Evolutionary conservation across 2,329 filamentous ascomycete species (phyloP), one percentile per base, ranked within the genome.

Genomic region (Herpotrichia juniperi): DNA sequence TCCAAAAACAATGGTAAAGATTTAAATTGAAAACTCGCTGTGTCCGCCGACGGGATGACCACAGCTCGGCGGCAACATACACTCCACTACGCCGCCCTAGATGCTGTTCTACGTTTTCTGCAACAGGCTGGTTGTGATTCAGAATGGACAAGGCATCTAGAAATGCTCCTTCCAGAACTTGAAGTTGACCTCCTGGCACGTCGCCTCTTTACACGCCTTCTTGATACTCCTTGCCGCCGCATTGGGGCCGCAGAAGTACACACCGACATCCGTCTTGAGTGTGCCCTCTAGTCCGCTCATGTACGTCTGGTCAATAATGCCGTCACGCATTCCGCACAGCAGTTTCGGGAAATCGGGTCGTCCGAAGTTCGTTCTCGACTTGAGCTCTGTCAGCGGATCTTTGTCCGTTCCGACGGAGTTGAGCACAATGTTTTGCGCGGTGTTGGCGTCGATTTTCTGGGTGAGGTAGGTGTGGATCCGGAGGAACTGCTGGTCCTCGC

Each of bases 141-240:
- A 24, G 21, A 12, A 25, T 9, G 8, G 17, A 6, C 24, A 32
- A 6, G 19, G 19, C 37, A 42, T 64, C 58, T 73, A 81, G 58
- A 81, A 81, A 72, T 99, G 93, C 77, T 99, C 94, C 80, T 99
- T 99, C 94, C 94, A 99, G 81, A 99, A 99, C 66, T 91, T 90
- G 79, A 97, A 99, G 67, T 87, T 85, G 51, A 99, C 91, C 62
- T 96, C 90, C 57, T 84, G 84, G 31, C 84, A 86, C 11, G 86
- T 90, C 14, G 88, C 88, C 47, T 80, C 74, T 68, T 88, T 89
- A 61, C 90, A 89, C 14, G 93, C 93, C 69, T 86, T 85, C 75
- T 90, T 88, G 72, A 99, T 97, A 66, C 91, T 86, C 61, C 92
- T 84, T 6, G 93, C 93, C 76, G 83, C 79, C 59, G 82, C 82